phyloP scores from a whole-genome alignment of 768 basidiomycete genomes.

The Suillus ampliporus region DNA sequence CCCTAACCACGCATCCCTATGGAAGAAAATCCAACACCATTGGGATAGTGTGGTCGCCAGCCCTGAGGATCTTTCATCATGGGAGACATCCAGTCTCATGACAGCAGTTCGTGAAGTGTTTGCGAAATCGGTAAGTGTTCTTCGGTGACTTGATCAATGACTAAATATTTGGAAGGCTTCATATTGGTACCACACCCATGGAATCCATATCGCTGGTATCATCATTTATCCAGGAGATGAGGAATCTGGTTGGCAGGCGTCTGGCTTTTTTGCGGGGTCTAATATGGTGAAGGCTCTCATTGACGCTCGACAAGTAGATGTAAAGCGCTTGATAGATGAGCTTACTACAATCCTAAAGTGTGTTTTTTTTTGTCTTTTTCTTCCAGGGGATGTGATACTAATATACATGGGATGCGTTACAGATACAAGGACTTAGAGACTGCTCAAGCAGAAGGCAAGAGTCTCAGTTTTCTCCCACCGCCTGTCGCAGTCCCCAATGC shows the following conservation, averaged over 20 bases:
- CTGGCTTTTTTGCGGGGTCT: not conserved
- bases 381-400: not conserved
- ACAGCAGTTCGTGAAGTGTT: not conserved
- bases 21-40: not conserved
- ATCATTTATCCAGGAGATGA: slow-evolving; percentile 3
- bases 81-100: not conserved
- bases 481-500: not conserved
- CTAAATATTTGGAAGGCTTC: not conserved
- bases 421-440: not conserved
- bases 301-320: not conserved
- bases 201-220: slow-evolving; percentile 2
- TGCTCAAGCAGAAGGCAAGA: slow-evolving; percentile 2
- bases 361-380: not conserved
- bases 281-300: slow-evolving; percentile 4
- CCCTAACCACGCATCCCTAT: not conserved
- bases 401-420: not conserved
- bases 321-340: not conserved
- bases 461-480: not conserved
- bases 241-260: not conserved
- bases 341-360: not conserved
- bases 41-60: not conserved
- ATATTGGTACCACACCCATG: not conserved
- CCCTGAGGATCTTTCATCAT: not conserved
- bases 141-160: slow-evolving; percentile 1
- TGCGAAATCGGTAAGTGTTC: not conserved